Conservation (phyloP, 192 early-diverging fungal species). For the Obelidium mucronatum region DNA sequence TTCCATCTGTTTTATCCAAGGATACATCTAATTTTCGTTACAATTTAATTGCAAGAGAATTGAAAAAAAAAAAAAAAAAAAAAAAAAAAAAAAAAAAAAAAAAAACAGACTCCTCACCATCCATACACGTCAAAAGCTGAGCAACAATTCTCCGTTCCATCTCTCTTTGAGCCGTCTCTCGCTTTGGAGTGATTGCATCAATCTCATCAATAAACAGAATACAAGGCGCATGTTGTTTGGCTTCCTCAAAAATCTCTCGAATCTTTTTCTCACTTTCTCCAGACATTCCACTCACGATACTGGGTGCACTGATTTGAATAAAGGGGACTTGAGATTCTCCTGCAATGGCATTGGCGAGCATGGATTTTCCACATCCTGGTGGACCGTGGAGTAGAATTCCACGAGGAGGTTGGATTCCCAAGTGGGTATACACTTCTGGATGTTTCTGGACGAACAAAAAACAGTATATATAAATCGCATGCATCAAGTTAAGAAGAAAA, state of each 20-base stretch:
- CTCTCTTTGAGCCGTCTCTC: slow-evolving; percentile 91
- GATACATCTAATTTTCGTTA: slow-evolving; percentile 87
- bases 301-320: slow-evolving; percentile 92
- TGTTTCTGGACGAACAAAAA: slow-evolving; percentile 58
- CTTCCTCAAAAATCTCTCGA: slow-evolving; percentile 97
- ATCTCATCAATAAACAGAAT: slow-evolving; percentile 98
- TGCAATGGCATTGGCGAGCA: slow-evolving; percentile 96
- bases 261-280: slow-evolving; percentile 99
- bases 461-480: not conserved
- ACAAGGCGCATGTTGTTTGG: slow-evolving; percentile 84
- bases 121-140: slow-evolving; percentile 95
- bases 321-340: slow-evolving; percentile 93
- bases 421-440: slow-evolving; percentile 90
- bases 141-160: slow-evolving; percentile 97
- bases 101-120: slow-evolving; percentile 72
- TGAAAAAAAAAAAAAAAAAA: slow-evolving; percentile 1
- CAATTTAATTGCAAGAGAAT: not conserved
- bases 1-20: slow-evolving; percentile 85
- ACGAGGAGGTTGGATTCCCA: slow-evolving; percentile 92
- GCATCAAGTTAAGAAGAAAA: not conserved
- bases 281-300: slow-evolving; percentile 96
- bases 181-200: slow-evolving; percentile 94
- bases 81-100: no score
- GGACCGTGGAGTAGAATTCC: slow-evolving; percentile 96
- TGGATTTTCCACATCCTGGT: slow-evolving; percentile 96